Base-by-base conservation (phyloP, 768 basidiomycete genomes). In the Tephrocybe sp. region DNA sequence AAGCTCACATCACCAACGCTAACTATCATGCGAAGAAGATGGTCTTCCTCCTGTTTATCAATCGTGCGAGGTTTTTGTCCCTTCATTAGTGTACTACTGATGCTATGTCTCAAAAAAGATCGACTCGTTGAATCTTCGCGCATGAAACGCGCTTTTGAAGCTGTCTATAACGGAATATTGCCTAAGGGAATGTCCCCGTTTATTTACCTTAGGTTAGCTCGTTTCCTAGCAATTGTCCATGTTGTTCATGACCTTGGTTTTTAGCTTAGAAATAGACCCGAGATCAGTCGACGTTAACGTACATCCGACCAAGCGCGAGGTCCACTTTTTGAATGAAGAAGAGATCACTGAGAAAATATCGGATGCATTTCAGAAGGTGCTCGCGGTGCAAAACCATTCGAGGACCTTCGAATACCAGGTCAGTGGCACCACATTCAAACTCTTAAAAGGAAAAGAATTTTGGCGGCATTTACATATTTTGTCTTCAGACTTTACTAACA, bases 271-370 rank as follows among this genome's bases (percentile, higher is more conserved):
- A 36, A 86, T 98, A 58, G 86, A 93, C 54, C 93, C 94, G 0
- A 79, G 83, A 25, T 84, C 88, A 21, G 88, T 99, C 15, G 97
- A 99, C 60, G 95, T 98, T 48, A 99, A 99, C 60, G 93, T 98
- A 7, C 95, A 98, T 64, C 97, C 96, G 0, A 98, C 97, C 2
- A 99, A 99, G 66, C 88, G 90, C 39, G 95, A 98, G 65, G 93
- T 98, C 1, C 91, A 93, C 58, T 98, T 98, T 62, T 67, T 98
- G 43, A 84, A 97, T 55, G 93, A 98, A 65, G 96, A 98, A 46
- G 74, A 70, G 12, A 90, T 98, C 61, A 86, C 86, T 5, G 85
- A 91, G 57, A 74, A 74, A 7, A 84, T 98, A 39, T 82, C 87
- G 12, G 84, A 89, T 60, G 76, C 76, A 1, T 74, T 98, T 2